These are phyloP conservation scores for Strobilomyces dryophilus DNA, from an alignment of 768 basidiomycete species.

Conservation along the genomic window DNA sequence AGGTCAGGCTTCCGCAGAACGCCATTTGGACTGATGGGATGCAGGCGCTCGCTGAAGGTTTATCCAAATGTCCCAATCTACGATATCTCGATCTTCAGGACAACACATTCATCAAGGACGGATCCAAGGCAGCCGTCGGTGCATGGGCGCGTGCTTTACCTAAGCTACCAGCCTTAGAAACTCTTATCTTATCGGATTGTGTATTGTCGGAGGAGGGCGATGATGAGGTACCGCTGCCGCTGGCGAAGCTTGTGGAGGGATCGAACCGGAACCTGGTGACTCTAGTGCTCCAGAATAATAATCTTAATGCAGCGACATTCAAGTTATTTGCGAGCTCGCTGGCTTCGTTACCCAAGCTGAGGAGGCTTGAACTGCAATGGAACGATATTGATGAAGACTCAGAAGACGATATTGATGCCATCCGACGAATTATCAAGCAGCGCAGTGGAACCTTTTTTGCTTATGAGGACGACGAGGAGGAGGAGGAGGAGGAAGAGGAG, in stretches of 20 bases:
- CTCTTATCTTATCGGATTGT: slow-evolving; percentile 92
- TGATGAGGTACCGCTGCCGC: slow-evolving; percentile 70
- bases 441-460: slow-evolving; percentile 65
- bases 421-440: slow-evolving; percentile 52
- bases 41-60: slow-evolving; percentile 67
- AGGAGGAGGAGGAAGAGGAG: slow-evolving; percentile 62
- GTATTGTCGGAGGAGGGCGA: slow-evolving; percentile 67
- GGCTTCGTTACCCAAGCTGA: slow-evolving; percentile 54
- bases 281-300: slow-evolving; percentile 89
- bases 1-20: slow-evolving; percentile 96
- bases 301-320: slow-evolving; percentile 71
- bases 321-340: slow-evolving; percentile 65
- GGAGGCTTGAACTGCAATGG: slow-evolving; percentile 80
- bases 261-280: slow-evolving; percentile 70
- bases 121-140: slow-evolving; percentile 51
- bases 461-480: slow-evolving; percentile 79
- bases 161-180: slow-evolving; percentile 65
- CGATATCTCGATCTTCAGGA: slow-evolving; percentile 89
- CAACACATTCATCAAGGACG: slow-evolving; percentile 72
- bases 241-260: slow-evolving; percentile 60
- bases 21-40: slow-evolving; percentile 95
- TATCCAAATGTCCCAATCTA: slow-evolving; percentile 62
- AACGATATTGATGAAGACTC: slow-evolving; percentile 84
- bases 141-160: slow-evolving; percentile 63
- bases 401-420: slow-evolving; percentile 47